Percentiles rank a stretch among this genome's conserved stretches.
Evolutionary conservation across 179 eudicot species (phyloP).

Genomic region (Pouteria campechiana): DNA sequence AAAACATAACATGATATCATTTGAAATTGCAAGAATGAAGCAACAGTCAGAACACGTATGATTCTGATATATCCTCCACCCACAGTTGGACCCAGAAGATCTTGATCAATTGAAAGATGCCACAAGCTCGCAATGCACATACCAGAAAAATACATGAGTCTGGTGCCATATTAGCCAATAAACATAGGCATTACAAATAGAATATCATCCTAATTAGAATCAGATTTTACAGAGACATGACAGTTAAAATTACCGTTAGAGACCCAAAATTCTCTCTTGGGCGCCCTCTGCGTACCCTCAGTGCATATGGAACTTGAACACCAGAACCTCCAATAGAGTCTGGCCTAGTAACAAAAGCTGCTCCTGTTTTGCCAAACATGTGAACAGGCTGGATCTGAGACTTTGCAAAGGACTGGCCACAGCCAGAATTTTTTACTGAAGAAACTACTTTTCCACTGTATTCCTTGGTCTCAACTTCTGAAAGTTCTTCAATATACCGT

Average conservation of each 20-base stretch:
- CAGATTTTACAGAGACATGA: neutral
- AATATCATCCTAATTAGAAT: no score
- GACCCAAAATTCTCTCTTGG: slow-evolving; percentile 66
- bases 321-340: slow-evolving; percentile 93
- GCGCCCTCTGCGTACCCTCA: slow-evolving; percentile 79
- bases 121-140: no score
- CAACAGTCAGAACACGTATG: no score
- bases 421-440: slow-evolving; percentile 24
- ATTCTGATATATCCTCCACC: no score
- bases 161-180: no score
- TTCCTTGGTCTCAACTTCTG: slow-evolving; percentile 52
- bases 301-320: slow-evolving; percentile 81
- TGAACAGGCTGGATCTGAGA: slow-evolving; percentile 22
- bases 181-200: no score
- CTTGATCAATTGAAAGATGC: no score
- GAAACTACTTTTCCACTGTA: slow-evolving; percentile 31
- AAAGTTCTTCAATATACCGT: slow-evolving; percentile 84
- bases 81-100: no score
- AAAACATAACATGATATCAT: no score
- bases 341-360: slow-evolving; percentile 47
- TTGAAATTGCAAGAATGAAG: no score
- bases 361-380: slow-evolving; percentile 19
- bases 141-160: no score
- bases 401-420: slow-evolving; percentile 15
- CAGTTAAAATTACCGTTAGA: slow-evolving; percentile 39